Base-by-base conservation (phyloP, 805 yeast species). In the Lipomyces chichibuensis region DNA sequence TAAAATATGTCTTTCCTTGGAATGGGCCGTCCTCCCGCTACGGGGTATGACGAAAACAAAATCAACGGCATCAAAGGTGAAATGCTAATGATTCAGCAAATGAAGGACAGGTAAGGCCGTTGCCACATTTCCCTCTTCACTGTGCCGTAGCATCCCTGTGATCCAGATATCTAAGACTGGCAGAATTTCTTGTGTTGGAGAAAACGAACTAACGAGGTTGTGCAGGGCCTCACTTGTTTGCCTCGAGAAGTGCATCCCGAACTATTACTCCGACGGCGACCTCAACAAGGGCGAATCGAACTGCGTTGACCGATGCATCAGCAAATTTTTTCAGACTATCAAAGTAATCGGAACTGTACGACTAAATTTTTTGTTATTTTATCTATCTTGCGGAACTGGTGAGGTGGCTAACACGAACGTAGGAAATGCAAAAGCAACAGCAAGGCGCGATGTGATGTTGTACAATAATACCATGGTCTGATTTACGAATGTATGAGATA, bases 251-350 rank as follows among this genome's bases (percentile, higher is more conserved):
- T 95, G 99, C 78, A 84, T 95, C 53, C 88, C 89, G n/a, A 85
- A 82, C n/a, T 90, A 88, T 70, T 93, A 90, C 78, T 91, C 91
- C 17, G 98, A 94, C 73, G 83, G 85, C 9, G 98, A 94, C 32
- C 80, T 93, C 63, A 87, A 86, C 70, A 92, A 92, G 74, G 98
- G 97, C 49, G 98, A 93, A 76, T 78, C 82, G 66, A 83, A 85
- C 57, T 94, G 98, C 76, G 80, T 91, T 11, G 97, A 92, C 77
- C 81, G 98, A 67, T 93, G 98, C 79, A 94, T 90, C 56, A 79
- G 87, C 70, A 93, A 93, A 77, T 92, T 88, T 77, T 90, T 92
- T 81, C 83, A 83, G 73, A 59, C 70, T 11, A 64, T 66, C 65
- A 66, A 63, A 61, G 17, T 66, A 17, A 62, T 69, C 17, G 69